Conservation (phyloP, 129 eudicot species). For the Calendula officinalis region DNA sequence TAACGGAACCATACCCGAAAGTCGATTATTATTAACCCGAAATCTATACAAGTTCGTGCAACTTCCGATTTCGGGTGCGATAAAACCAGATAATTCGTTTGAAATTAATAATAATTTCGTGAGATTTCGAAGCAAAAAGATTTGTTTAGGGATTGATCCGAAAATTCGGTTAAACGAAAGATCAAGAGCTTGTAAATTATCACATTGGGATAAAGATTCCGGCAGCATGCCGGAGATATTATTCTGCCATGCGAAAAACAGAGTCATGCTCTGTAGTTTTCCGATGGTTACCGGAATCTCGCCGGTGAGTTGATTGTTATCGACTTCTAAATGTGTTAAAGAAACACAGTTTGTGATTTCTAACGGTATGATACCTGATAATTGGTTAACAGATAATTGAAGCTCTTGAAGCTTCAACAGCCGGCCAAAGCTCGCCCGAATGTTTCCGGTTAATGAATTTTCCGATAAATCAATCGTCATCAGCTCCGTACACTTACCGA, state of each 20-base stretch:
- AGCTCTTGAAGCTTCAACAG: constrained; percentile 59
- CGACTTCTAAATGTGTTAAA: constrained; percentile 78
- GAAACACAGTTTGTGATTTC: constrained; percentile 60
- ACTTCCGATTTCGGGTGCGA: constrained; percentile 84
- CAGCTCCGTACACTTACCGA: constrained; percentile 64
- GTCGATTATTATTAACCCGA: constrained; percentile 52
- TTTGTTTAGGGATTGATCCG: constrained; percentile 61
- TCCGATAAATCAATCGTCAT: constrained; percentile 68
- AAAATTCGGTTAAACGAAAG: constrained; percentile 71
- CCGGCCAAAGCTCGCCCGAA: constrained; percentile 68
- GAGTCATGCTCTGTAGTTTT: constrained; percentile 63
- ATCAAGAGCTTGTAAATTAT: constrained; percentile 84
- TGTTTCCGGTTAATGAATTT: constrained; percentile 64
- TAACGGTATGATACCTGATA: constrained; percentile 73
- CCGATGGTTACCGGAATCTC: constrained; percentile 77
- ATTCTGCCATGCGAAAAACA: constrained; percentile 92
- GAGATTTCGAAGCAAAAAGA: constrained; percentile 62
- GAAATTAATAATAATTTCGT: constrained; percentile 71
- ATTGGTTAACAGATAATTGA: constrained; percentile 72
- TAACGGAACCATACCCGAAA: constrained; percentile 75
- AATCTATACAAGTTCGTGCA: constrained; percentile 80
- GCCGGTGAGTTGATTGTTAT: constrained; percentile 73
- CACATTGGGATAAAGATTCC: constrained; percentile 61
- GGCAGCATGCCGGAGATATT: constrained; percentile 85
- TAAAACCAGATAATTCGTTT: constrained; percentile 72